These are phyloP conservation scores for Dendrothele bispora DNA, from an alignment of 768 basidiomycete genomes.

Conservation along the genomic window DNA sequence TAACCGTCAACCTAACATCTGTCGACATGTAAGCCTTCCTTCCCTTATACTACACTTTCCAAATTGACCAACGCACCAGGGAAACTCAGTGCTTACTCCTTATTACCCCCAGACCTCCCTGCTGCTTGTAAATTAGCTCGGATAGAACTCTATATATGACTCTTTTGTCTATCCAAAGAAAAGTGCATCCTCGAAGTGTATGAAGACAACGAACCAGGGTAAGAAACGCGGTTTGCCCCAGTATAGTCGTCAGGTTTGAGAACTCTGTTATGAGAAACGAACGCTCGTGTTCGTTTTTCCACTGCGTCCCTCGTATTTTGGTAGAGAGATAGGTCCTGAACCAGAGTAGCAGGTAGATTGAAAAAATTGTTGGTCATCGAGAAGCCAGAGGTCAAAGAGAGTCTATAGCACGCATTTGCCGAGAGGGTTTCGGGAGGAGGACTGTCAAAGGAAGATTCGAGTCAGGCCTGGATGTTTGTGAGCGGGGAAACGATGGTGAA, in stretches of 20 bases:
- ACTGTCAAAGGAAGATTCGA: constrained; percentile 16
- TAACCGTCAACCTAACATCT: constrained; percentile 28
- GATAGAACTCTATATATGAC: constrained; percentile 54
- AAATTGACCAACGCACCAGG: constrained; percentile 13
- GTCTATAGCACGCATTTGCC: constrained; percentile 60
- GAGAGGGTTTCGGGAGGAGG: constrained; percentile 37
- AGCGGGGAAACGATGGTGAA: constrained; percentile 26
- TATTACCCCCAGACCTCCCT: constrained; percentile 62
- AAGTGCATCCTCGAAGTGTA: constrained; percentile 48
- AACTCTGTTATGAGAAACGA: constrained; percentile 69
- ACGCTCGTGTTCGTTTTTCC: constrained; percentile 59
- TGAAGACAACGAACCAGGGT: constrained; percentile 54
- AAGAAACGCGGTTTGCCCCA: constrained; percentile 51
- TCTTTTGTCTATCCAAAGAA: constrained; percentile 42
- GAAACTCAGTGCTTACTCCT: constrained; percentile 37
- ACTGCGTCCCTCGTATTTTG: constrained; percentile 26
- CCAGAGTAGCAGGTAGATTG: constrained; percentile 55
- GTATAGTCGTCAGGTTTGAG: too few species aligned
- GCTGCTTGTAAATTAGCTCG: constrained; percentile 48
- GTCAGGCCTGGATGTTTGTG: constrained; percentile 23
- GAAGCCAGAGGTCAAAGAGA: constrained; percentile 56
- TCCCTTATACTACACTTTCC: constrained; percentile 12
- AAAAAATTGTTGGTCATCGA: constrained; percentile 61
- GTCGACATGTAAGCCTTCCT: constrained; percentile 23
- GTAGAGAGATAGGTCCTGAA: constrained; percentile 49